phyloP scores from a whole-genome alignment of 2,329 filamentous ascomycete species.

The Aspergillus intermedius region DNA sequence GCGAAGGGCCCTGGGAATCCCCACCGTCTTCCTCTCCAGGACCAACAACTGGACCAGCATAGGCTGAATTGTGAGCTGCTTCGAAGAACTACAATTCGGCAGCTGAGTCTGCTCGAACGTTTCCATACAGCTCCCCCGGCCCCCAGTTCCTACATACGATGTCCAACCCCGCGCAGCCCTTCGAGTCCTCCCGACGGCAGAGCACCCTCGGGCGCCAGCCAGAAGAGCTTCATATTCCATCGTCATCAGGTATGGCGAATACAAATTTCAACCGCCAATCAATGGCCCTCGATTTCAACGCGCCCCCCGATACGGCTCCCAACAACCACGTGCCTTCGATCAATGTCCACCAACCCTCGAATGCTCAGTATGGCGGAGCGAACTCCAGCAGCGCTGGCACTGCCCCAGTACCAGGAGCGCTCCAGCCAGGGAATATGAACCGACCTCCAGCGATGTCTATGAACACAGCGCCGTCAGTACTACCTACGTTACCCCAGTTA shows the following conservation, averaged over 20 bases:
- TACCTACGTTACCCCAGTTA: constrained; percentile 51
- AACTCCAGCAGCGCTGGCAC: constrained; percentile 28
- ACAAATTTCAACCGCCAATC: constrained; percentile 36
- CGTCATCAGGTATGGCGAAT: constrained; percentile 33
- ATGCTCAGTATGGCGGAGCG: constrained; percentile 42
- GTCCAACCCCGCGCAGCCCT: constrained; percentile 42
- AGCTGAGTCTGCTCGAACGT: constrained; percentile 5
- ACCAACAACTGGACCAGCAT: neutral
- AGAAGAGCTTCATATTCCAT: constrained; percentile 52
- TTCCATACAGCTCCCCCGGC: constrained; percentile 27
- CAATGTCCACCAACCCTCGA: constrained; percentile 54
- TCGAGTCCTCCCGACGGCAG: constrained; percentile 46
- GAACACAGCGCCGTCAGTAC: constrained; percentile 52
- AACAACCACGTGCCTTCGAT: constrained; percentile 48
- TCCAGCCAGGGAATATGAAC: constrained; percentile 50
- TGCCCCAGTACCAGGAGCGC: constrained; percentile 50
- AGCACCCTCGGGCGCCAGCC: constrained; percentile 43
- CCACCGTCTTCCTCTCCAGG: neutral
- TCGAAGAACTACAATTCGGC: neutral
- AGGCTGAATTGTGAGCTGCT: neutral
- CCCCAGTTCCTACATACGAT: constrained; percentile 23
- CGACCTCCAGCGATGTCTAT: constrained; percentile 48
- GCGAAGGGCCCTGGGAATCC: neutral
- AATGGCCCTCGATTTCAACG: constrained; percentile 41
- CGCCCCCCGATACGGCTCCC: constrained; percentile 45